Conservation (phyloP, 768 basidiomycete species). For the Suillus cothurnatus region DNA sequence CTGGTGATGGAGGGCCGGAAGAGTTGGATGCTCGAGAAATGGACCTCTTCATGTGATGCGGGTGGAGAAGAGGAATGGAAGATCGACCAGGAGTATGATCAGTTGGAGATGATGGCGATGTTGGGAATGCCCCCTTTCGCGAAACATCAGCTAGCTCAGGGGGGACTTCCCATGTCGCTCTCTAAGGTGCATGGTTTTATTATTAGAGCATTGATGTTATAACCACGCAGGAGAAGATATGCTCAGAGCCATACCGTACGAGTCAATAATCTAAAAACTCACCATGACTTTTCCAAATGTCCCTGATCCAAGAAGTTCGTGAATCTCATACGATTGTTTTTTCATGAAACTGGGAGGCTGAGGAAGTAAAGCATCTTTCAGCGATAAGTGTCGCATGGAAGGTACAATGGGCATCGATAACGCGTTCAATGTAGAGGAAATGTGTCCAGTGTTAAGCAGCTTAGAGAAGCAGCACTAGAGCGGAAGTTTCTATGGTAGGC, state of each 20-base stretch:
- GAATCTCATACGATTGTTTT: constrained; percentile 80
- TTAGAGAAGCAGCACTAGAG: background rate
- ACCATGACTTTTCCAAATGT: constrained; percentile 93
- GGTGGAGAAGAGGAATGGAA: constrained; percentile 32
- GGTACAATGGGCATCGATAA: background rate
- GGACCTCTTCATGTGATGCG: constrained; percentile 28
- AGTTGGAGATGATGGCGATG: constrained; percentile 23
- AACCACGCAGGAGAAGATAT: background rate
- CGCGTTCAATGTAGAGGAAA: background rate
- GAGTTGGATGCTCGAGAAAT: constrained; percentile 22
- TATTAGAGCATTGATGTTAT: background rate
- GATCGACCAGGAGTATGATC: constrained; percentile 24
- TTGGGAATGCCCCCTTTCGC: constrained; percentile 57
- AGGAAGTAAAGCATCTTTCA: constrained; percentile 65
- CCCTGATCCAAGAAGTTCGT: constrained; percentile 75
- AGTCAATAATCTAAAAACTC: constrained; percentile 26
- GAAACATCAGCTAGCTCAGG: constrained; percentile 57
- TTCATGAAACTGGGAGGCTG: constrained; percentile 87
- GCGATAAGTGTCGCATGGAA: constrained; percentile 37
- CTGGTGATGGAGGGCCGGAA: constrained; percentile 24
- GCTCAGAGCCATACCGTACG: background rate
- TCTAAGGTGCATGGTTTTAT: constrained; percentile 37
- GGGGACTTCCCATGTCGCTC: constrained; percentile 79
- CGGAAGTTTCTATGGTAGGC: background rate
- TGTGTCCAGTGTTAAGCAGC: background rate